Evolutionary conservation across 2,329 filamentous ascomycete species (phyloP).

Genomic region (Claviceps africana): DNA sequence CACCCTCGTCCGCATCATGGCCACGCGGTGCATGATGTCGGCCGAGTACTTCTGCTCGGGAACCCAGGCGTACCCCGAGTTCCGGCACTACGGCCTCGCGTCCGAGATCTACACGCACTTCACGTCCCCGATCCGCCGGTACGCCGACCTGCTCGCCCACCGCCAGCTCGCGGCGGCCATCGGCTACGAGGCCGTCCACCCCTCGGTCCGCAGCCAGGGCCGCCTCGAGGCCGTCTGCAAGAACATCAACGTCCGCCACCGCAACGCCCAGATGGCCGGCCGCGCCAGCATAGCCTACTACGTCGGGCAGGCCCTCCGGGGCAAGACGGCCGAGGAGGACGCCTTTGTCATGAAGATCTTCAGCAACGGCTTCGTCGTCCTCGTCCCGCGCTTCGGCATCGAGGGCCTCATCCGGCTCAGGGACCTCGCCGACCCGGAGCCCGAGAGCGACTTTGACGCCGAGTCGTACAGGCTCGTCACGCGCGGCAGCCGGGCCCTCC

Average conservation of each 20-base stretch:
- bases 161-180: slow-evolving; percentile 91
- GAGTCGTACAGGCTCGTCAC: slow-evolving; percentile 68
- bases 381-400: slow-evolving; percentile 90
- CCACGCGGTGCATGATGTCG: slow-evolving; percentile 97
- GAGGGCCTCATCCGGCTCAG: slow-evolving; percentile 79
- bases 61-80: slow-evolving; percentile 83
- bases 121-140: slow-evolving; percentile 90
- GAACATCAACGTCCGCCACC: slow-evolving; percentile 95
- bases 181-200: slow-evolving; percentile 75
- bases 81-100: slow-evolving; percentile 91
- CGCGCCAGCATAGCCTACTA: slow-evolving; percentile 95
- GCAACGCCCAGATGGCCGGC: slow-evolving; percentile 91
- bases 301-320: slow-evolving; percentile 89
- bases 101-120: slow-evolving; percentile 98
- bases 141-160: slow-evolving; percentile 91
- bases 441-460: slow-evolving; percentile 69
- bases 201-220: slow-evolving; percentile 64
- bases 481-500: slow-evolving; percentile 38
- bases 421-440: slow-evolving; percentile 66
- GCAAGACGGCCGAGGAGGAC: slow-evolving; percentile 61
- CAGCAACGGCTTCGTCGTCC: slow-evolving; percentile 91
- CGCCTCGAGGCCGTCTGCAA: slow-evolving; percentile 89
- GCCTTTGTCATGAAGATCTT: slow-evolving; percentile 96
- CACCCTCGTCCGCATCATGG: slow-evolving; percentile 92
- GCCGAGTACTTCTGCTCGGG: slow-evolving; percentile 97